Conservation (phyloP, 2,329 filamentous ascomycete species). For the Colletotrichum orbiculare region DNA sequence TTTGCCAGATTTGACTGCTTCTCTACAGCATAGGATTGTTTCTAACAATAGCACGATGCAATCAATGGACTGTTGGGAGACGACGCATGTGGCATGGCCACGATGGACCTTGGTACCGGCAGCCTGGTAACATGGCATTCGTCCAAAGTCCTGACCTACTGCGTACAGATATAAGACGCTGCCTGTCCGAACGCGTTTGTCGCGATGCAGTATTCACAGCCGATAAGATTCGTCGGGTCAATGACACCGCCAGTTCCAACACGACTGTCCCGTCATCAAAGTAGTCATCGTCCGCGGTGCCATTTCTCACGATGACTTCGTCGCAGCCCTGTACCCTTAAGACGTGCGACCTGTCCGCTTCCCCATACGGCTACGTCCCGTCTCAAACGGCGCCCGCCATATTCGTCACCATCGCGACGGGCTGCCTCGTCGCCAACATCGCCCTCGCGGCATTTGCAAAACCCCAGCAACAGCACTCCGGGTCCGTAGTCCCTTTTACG, state of each 20-base stretch:
- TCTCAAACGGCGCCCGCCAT: constrained; percentile 25
- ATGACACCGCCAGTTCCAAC: too few relatives aligned
- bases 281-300: too few relatives aligned
- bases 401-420: constrained; percentile 40
- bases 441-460: constrained; percentile 35
- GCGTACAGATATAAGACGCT: constrained; percentile 2
- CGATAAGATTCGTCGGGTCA: too few relatives aligned
- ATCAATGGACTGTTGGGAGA: not conserved
- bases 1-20: not conserved
- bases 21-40: not conserved
- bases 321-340: constrained; percentile 35
- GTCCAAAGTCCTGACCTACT: too few relatives aligned
- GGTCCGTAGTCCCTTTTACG: constrained; percentile 31
- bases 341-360: constrained; percentile 38
- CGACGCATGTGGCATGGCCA: constrained; percentile 7
- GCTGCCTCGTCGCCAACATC: constrained; percentile 37
- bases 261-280: too few relatives aligned
- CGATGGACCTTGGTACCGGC: not conserved
- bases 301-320: constrained; percentile 10
- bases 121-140: not conserved
- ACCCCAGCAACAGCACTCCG: constrained; percentile 3
- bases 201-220: too few relatives aligned
- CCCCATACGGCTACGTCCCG: constrained; percentile 42
- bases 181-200: too few relatives aligned
- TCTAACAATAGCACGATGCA: constrained; percentile 14